Conservation (phyloP, 257 asterid species). For the Craterostigma plantagineum region DNA sequence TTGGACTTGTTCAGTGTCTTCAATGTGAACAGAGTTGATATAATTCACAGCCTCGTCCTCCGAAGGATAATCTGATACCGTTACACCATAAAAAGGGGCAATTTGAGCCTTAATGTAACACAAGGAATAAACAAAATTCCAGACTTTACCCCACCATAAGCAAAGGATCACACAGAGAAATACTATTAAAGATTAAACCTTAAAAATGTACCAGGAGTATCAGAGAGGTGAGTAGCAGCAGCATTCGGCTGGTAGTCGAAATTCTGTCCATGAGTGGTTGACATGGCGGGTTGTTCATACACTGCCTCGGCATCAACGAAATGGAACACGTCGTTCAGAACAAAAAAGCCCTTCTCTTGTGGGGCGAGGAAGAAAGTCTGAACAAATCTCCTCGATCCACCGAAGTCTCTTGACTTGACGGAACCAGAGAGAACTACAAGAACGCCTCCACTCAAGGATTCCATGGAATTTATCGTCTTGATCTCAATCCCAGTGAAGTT, state of each 20-base stretch:
- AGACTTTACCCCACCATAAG: too few relatives aligned
- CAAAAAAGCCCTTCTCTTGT: conserved; percentile 81
- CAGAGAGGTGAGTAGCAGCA: conserved; percentile 26
- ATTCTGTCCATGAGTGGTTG: conserved; percentile 22
- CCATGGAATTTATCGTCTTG: conserved; percentile 65
- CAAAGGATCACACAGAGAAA: neutral
- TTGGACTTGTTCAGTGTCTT: conserved; percentile 32
- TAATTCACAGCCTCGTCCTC: conserved; percentile 53
- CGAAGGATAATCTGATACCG: conserved; percentile 40
- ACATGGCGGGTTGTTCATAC: conserved; percentile 26
- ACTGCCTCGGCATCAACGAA: conserved; percentile 40
- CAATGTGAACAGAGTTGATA: conserved; percentile 28
- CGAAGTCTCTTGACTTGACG: conserved; percentile 35
- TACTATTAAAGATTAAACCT: too few relatives aligned
- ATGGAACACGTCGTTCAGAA: conserved; percentile 68
- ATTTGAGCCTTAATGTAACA: too few relatives aligned
- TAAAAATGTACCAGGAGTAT: conserved; percentile 37
- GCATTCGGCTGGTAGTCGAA: conserved; percentile 41
- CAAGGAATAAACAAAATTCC: too few relatives aligned
- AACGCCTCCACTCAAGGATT: conserved; percentile 75
- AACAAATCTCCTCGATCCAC: conserved; percentile 46
- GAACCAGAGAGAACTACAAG: conserved; percentile 70
- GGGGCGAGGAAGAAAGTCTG: conserved; percentile 95
- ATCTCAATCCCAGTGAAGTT: conserved; percentile 54
- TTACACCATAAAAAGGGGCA: conserved; percentile 11